Evolutionary conservation across 2,329 filamentous ascomycete species (phyloP).

Genomic region (Cyphellophora attinorum): DNA sequence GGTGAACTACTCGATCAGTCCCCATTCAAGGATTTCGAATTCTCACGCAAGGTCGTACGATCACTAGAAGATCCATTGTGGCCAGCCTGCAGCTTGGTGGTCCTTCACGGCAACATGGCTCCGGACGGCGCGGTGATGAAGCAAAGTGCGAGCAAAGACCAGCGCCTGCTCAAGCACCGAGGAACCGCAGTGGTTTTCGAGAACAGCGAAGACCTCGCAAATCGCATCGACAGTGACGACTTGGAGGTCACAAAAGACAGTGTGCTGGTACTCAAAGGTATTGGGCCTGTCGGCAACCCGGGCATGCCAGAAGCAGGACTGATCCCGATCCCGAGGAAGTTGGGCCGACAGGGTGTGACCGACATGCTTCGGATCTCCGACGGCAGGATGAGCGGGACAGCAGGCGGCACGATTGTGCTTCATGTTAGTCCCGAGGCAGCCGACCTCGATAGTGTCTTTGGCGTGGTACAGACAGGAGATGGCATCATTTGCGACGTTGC

Average conservation of each 20-base stretch:
- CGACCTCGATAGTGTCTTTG: constrained; percentile 37
- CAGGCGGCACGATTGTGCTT: constrained; percentile 45
- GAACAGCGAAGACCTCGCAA: constrained; percentile 36
- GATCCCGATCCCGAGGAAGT: constrained; percentile 41
- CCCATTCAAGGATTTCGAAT: constrained; percentile 32
- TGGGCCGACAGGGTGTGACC: constrained; percentile 35
- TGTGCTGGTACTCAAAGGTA: constrained; percentile 39
- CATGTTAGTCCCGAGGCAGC: constrained; percentile 45
- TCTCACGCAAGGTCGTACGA: constrained; percentile 34
- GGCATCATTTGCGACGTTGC: constrained; percentile 37
- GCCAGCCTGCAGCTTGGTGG: constrained; percentile 34
- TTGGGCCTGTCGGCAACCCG: constrained; percentile 42
- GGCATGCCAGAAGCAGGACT: constrained; percentile 46
- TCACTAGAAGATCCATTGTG: constrained; percentile 36
- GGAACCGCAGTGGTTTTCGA: constrained; percentile 40
- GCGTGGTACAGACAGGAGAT: constrained; percentile 40
- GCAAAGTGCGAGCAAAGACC: constrained; percentile 41
- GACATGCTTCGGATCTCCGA: constrained; percentile 47
- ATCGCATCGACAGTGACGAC: constrained; percentile 35
- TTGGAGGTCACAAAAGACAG: constrained; percentile 35
- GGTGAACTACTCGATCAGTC: constrained; percentile 35
- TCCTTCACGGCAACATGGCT: constrained; percentile 39
- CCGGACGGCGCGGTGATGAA: constrained; percentile 41
- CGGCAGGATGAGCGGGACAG: constrained; percentile 47
- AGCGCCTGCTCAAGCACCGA: constrained; percentile 32